Evolutionary conservation across 768 basidiomycete species (phyloP).

Genomic region (Termitomyces sp.): DNA sequence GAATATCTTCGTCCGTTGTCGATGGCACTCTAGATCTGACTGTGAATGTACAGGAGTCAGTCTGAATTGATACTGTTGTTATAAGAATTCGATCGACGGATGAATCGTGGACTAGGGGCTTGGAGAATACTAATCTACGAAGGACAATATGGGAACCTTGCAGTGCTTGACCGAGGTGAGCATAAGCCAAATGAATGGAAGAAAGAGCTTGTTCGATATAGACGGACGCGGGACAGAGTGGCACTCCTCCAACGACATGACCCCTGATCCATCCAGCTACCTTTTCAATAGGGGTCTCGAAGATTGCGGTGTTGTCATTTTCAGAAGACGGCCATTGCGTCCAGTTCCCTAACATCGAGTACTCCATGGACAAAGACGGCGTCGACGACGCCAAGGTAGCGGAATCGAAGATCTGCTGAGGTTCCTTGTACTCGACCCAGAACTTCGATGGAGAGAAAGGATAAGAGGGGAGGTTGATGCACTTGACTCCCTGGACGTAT

Average conservation of each 20-base stretch:
- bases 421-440: constrained; percentile 47
- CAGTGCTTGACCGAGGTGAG: constrained; percentile 19
- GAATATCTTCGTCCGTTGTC: constrained; percentile 14
- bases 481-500: constrained; percentile 32
- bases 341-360: constrained; percentile 35
- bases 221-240: constrained; percentile 63
- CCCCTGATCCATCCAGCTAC: constrained; percentile 44
- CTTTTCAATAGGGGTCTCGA: constrained; percentile 44
- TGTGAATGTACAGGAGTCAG: constrained; percentile 36
- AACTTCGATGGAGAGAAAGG: constrained; percentile 52
- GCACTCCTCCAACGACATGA: constrained; percentile 49
- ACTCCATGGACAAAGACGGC: constrained; percentile 15
- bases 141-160: constrained; percentile 33
- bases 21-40: constrained; percentile 34
- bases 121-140: constrained; percentile 39
- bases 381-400: neutral
- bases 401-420: neutral
- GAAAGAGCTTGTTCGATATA: constrained; percentile 54
- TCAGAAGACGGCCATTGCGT: constrained; percentile 31
- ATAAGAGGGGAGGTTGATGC: constrained; percentile 56
- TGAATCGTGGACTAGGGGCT: constrained; percentile 45
- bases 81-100: constrained; percentile 26
- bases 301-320: constrained; percentile 35
- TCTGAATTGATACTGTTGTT: constrained; percentile 31
- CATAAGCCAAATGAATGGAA: constrained; percentile 31